These are phyloP conservation scores for Aspergillus baeticus DNA, from an alignment of 495 filamentous ascomycete genomes.

Conservation along the genomic window DNA sequence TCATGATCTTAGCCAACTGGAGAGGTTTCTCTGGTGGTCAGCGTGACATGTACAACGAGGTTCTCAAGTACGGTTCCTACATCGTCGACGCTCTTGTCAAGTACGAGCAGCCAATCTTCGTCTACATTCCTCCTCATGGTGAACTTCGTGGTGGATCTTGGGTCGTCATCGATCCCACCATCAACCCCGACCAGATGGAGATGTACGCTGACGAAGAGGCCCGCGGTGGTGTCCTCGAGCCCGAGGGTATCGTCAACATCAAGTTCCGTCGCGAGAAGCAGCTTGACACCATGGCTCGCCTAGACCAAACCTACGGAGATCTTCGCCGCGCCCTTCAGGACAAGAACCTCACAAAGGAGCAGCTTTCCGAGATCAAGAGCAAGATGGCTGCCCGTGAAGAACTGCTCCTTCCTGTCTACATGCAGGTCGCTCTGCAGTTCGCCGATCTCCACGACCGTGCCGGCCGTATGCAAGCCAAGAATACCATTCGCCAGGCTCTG, in stretches of 20 bases:
- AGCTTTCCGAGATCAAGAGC: slow-evolving; percentile 74
- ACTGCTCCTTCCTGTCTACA: slow-evolving; percentile 85
- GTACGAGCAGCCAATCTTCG: slow-evolving; percentile 96
- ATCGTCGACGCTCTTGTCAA: slow-evolving; percentile 98
- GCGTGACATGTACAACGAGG: slow-evolving; percentile 99
- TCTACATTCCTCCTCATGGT: slow-evolving; percentile 96
- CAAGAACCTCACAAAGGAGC: slow-evolving; percentile 64
- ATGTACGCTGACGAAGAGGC: slow-evolving; percentile 98
- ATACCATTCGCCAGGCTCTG: slow-evolving; percentile 78
- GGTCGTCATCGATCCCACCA: slow-evolving; percentile 98
- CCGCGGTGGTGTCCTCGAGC: slow-evolving; percentile 95
- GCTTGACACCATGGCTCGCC: slow-evolving; percentile 94
- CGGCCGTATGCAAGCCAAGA: slow-evolving; percentile 97
- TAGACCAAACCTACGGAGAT: slow-evolving; percentile 78
- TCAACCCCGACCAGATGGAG: slow-evolving; percentile 95
- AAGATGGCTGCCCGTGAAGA: slow-evolving; percentile 87
- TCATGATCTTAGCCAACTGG: slow-evolving; percentile 99
- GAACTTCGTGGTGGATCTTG: slow-evolving; percentile 98
- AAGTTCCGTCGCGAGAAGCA: slow-evolving; percentile 98
- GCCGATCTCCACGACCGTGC: slow-evolving; percentile 97
- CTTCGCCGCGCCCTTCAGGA: slow-evolving; percentile 76
- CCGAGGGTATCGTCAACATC: slow-evolving; percentile 97
- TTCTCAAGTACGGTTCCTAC: slow-evolving; percentile 98
- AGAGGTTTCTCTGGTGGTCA: slow-evolving; percentile 99
- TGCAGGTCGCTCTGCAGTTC: slow-evolving; percentile 90